These are phyloP conservation scores for Gleditsia sinensis DNA, from an alignment of 306 rosid species.

Conservation along the genomic window DNA sequence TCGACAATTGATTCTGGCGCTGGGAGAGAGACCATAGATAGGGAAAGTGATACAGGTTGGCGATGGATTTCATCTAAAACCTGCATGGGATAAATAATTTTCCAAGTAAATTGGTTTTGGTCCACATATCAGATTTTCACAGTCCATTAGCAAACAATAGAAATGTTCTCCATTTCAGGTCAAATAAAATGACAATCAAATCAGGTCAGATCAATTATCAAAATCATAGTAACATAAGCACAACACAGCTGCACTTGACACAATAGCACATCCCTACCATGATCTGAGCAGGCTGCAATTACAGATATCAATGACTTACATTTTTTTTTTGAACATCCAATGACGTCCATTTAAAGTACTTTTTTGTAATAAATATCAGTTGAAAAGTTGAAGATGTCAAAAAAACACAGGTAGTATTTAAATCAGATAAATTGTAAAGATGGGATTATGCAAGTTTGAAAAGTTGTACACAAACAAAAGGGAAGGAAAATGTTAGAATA, in stretches of 20 bases:
- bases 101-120: conserved; percentile 23
- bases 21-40: conserved; percentile 86
- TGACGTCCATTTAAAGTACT: neutral
- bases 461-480: neutral
- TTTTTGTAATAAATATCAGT: neutral
- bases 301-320: neutral
- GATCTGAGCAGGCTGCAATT: conserved; percentile 13
- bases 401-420: conserved; percentile 12
- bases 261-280: conserved; percentile 6
- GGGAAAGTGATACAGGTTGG: conserved; percentile 81
- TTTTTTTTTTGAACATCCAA: too few species aligned
- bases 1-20: conserved; percentile 90
- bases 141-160: conserved; percentile 6
- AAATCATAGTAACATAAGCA: conserved; percentile 16
- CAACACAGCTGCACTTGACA: conserved; percentile 13
- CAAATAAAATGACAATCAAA: conserved; percentile 17
- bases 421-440: neutral
- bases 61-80: conserved; percentile 97
- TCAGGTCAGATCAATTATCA: conserved; percentile 1
- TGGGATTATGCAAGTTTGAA: neutral
- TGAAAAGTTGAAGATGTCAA: conserved; percentile 1
- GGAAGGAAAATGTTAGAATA: neutral
- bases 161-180: conserved; percentile 6
- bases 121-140: conserved; percentile 17
- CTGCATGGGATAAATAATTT: conserved; percentile 43